Conservation (phyloP, 176 grass and related monocot species). For the Ananas comosus region DNA sequence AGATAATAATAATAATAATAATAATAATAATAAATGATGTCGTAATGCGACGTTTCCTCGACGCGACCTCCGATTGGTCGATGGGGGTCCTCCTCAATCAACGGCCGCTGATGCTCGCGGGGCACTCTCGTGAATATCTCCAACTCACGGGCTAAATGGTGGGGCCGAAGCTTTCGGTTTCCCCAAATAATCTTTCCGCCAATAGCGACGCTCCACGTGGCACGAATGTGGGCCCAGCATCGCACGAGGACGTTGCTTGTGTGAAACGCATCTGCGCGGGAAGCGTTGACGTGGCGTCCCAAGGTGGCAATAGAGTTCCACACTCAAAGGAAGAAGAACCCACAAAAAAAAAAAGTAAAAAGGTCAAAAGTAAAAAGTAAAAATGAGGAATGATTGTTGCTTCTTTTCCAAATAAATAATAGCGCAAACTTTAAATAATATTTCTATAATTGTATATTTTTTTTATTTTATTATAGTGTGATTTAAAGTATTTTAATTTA, state of each 20-base stretch:
- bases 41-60: slow-evolving; percentile 9
- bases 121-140: neutral
- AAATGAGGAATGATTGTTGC: neutral
- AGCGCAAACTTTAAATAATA: too few species aligned
- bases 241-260: slow-evolving; percentile 17
- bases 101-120: neutral
- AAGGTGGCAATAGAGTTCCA: neutral
- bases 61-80: slow-evolving; percentile 5
- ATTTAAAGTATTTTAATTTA: too few species aligned
- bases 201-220: neutral
- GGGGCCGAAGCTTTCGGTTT: neutral
- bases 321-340: neutral
- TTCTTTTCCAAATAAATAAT: neutral
- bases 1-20: too few species aligned
- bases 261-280: slow-evolving; percentile 1
- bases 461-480: too few species aligned
- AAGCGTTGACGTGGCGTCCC: slow-evolving; percentile 18
- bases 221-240: neutral
- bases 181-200: neutral
- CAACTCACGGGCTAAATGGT: neutral
- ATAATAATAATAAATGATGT: too few species aligned
- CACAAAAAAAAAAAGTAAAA: neutral
- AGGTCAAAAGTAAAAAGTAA: neutral
- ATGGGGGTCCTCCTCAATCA: neutral
- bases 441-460: too few species aligned